Evolutionary conservation across 768 basidiomycete species (phyloP), one percentile per base, ranked within the genome.

Genomic region (Obba rivulosa): DNA sequence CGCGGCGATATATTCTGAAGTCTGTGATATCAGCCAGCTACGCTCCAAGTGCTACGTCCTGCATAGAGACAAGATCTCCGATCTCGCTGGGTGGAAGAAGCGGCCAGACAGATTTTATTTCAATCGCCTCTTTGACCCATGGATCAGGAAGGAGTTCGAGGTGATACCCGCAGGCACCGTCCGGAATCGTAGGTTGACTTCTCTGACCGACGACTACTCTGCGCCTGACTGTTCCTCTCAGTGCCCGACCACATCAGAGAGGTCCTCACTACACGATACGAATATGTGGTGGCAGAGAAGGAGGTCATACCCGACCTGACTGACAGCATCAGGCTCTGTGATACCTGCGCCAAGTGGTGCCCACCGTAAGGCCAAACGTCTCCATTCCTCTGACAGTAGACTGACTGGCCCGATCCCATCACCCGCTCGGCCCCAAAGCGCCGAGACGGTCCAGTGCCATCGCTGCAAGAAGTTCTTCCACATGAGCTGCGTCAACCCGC

Each of bases 101-200:
- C 78, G 84, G 38, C 86, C 89, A 2, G 95, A 99, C 68, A 81
- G 90, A 55, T 99, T 99, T 76, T 96, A 94, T 74, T 99, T 93
- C 76, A 84, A 83, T 59, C 84, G 88, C 60, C 76, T 97, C 23
- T 99, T 95, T 64, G 95, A 98, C 72, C 92, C 93, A 45, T 97
- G 95, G 68, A 91, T 97, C 69, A 93, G 95, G 73, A 89, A 90
- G 66, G 94, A 97, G 69, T 97, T 95, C 66, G 96, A 98, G 65
- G 87, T 97, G 57, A 85, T 99, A 45, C 84, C 87, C 51, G 80
- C 91, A 24, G 78, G 79, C 35, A 88, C 85, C 59, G 85, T 96
- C 52, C 80, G 85, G 49, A 99, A 99, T 66, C 72, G 95, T 98
- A 65, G 62, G 92, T 54, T 25, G 28, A 23, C 23, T 34, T 31